A percentile compares a stretch with the other conserved stretches of the same genome.
phyloP scores from a whole-genome alignment of 257 asterid genomes.

The Penstemon barbatus region DNA sequence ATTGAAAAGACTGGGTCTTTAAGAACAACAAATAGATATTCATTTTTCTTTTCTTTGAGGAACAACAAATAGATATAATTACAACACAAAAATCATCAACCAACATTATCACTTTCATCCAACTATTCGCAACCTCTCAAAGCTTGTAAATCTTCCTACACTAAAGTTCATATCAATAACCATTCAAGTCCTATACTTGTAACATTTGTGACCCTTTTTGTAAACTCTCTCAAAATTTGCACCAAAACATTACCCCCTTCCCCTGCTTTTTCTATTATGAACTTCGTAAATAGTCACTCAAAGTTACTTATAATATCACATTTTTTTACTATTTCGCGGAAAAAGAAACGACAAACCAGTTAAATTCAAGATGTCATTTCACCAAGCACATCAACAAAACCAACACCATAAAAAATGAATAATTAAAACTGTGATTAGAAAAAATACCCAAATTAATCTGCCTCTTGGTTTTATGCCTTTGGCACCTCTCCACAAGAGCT shows the following conservation, averaged over 20 bases:
- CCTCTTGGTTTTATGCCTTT: slow-evolving; percentile 65
- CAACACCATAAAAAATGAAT: slow-evolving; percentile 2
- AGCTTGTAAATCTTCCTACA: neutral
- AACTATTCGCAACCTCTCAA: neutral
- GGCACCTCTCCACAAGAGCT: slow-evolving; percentile 64
- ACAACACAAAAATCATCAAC: neutral
- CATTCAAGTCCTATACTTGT: slow-evolving; percentile 3
- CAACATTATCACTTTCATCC: neutral
- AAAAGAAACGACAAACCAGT: neutral
- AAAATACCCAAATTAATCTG: slow-evolving; percentile 84
- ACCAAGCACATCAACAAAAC: neutral
- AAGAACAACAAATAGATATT: neutral
- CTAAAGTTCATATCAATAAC: slow-evolving; percentile 7
- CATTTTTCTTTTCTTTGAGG: neutral
- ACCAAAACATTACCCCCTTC: neutral
- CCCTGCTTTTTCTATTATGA: neutral
- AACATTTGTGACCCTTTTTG: neutral
- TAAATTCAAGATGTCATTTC: neutral
- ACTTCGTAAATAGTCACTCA: neutral
- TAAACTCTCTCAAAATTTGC: slow-evolving; percentile 5
- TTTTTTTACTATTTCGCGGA: neutral
- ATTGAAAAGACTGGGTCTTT: neutral
- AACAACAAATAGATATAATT: neutral
- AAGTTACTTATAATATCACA: neutral
- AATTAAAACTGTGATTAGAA: neutral